Evolutionary conservation across 129 eudicot species (phyloP), one percentile per base, ranked within the genome.

Genomic region (Lonicera japonica): DNA sequence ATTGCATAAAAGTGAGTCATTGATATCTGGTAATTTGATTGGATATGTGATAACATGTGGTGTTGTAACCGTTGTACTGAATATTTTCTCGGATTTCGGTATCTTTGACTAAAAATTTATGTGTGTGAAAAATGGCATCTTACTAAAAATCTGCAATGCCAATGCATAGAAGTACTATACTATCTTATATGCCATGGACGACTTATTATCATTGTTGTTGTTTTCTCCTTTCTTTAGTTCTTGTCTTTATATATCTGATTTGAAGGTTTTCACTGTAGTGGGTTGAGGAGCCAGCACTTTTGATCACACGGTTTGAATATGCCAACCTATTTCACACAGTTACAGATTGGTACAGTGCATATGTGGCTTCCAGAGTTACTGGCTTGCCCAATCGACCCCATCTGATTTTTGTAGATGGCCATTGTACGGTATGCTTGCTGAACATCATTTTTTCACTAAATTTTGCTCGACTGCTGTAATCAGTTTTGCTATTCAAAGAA

Each of bases 341-440:
- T 47, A 94, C 96, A 20, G 99, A 94, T 63, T 94, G 96, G 96
- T 94, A 94, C 69, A 88, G 96, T 60, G 87, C 99, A 56, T 94
- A 94, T 47, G 96, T 85, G 60, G 81, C 95, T 59, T 88, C 99
- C 61, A 80, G 85, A 63, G 88, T 81, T 54, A 78, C 87, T 18
- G 99, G 99, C 69, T 73, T 94, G 82, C 95, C 95, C 45, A 80
- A 69, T 53, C 82, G 99, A 24, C 96, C 99, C 45, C 85, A 74
- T 67, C 64, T 94, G 75, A 86, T 88, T 54, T 94, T 88, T 53
- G 64, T 94, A 6, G 94, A 85, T 71, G 94, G 94, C 19, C 94
- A 85, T 58, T 70, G 78, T 61, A 76, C 75, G 95, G 99, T 94
- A 88, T 19, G 64, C 25, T 52, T 67, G 13, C 64, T 75, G 40